phyloP scores from a whole-genome alignment of 306 rosid genomes.

The Quercus ilex region DNA sequence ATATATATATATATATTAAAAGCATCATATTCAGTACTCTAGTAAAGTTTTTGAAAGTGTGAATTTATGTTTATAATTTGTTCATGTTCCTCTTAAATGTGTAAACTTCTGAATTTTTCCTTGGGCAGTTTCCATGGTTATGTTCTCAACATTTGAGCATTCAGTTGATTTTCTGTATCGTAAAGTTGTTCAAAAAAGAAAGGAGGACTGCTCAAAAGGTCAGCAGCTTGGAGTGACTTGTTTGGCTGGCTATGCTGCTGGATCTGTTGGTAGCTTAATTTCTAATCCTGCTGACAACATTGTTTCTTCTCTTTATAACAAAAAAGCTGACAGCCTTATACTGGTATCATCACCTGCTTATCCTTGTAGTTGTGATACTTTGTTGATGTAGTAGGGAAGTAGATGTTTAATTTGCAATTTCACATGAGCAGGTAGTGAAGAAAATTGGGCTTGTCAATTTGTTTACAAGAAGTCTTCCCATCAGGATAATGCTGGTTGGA shows the following conservation, averaged over 20 bases:
- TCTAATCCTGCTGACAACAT: conserved; percentile 61
- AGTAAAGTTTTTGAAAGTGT: too few species aligned
- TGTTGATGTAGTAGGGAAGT: background rate
- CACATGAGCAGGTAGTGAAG: background rate
- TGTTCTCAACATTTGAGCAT: conserved; percentile 63
- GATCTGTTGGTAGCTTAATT: conserved; percentile 59
- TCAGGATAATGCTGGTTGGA: conserved; percentile 11
- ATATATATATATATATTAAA: too few species aligned
- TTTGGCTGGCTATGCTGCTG: conserved; percentile 61
- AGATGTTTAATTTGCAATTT: background rate
- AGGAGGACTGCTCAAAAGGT: conserved; percentile 48
- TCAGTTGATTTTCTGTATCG: conserved; percentile 53
- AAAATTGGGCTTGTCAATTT: conserved; percentile 4
- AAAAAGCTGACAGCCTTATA: conserved; percentile 47
- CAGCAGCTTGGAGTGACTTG: conserved; percentile 64
- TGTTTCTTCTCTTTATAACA: conserved; percentile 57
- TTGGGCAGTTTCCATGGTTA: conserved; percentile 53
- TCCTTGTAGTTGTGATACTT: background rate
- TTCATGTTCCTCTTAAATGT: conserved; percentile 20
- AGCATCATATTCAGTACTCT: too few species aligned
- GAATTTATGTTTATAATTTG: background rate
- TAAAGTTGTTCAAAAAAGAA: conserved; percentile 38
- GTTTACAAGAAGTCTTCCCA: conserved; percentile 11
- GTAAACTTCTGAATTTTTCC: conserved; percentile 15
- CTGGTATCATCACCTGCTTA: conserved; percentile 35